Evolutionary conservation across 2,329 filamentous ascomycete species (phyloP).

Genomic region (Fusarium marasasianum): DNA sequence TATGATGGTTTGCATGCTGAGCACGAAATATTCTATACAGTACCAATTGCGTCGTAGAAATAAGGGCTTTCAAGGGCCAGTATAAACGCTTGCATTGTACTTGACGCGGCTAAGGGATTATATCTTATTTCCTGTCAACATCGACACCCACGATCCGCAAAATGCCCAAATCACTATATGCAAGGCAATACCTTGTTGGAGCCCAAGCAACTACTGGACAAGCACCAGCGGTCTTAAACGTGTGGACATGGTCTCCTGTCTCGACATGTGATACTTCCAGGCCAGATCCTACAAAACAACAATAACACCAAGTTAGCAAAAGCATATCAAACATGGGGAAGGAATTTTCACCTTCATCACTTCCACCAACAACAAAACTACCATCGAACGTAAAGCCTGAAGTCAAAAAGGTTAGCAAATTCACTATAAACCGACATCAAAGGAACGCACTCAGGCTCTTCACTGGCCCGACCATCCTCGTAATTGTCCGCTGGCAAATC

Average conservation of each 20-base stretch:
- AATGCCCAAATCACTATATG: conserved; percentile 75
- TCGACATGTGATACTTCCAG: conserved; percentile 78
- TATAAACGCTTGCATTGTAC: neutral
- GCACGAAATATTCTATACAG: neutral
- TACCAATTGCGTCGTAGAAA: neutral
- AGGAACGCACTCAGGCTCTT: conserved; percentile 70
- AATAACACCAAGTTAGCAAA: conserved; percentile 2
- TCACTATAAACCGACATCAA: neutral
- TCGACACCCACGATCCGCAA: conserved; percentile 75
- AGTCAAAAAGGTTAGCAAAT: conserved; percentile 18
- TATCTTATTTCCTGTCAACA: conserved; percentile 50
- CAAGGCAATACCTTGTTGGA: conserved; percentile 76
- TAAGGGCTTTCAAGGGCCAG: neutral
- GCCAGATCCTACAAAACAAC: conserved; percentile 58
- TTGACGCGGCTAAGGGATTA: neutral
- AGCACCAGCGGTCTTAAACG: conserved; percentile 72
- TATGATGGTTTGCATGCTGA: neutral
- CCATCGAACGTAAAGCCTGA: conserved; percentile 81
- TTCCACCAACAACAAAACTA: conserved; percentile 77
- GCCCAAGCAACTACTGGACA: conserved; percentile 79
- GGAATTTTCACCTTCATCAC: conserved; percentile 69
- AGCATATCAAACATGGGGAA: neutral
- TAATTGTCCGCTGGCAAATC: conserved; percentile 78
- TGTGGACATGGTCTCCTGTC: conserved; percentile 77
- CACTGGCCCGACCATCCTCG: conserved; percentile 74